These are phyloP conservation scores for Phoenix dactylifera DNA, from an alignment of 176 grass and related monocot genomes.

Conservation along the genomic window DNA sequence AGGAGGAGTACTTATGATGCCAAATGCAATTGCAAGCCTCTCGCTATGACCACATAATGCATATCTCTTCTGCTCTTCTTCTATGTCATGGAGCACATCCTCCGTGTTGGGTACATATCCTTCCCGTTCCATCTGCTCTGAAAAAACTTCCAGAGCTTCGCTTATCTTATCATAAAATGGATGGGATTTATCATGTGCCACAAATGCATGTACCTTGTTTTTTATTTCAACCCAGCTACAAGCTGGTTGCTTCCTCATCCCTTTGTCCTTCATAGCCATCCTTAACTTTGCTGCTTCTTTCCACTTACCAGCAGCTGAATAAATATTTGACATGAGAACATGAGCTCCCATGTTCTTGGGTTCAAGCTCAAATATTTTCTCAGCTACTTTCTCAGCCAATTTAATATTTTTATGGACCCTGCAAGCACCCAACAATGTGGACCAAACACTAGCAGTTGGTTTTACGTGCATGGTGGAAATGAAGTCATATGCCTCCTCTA, in stretches of 20 bases:
- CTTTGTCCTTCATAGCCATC: constrained; percentile 47
- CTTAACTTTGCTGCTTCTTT: constrained; percentile 46
- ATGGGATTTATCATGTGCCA: constrained; percentile 59
- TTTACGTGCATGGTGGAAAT: constrained; percentile 61
- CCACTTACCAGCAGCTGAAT: constrained; percentile 63
- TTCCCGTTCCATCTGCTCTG: constrained; percentile 44
- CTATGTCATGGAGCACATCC: constrained; percentile 59
- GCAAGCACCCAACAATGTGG: constrained; percentile 55
- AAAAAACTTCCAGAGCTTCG: constrained; percentile 43
- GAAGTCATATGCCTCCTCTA: constrained; percentile 62
- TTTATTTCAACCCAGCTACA: constrained; percentile 76
- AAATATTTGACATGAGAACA: constrained; percentile 59
- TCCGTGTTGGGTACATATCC: constrained; percentile 57
- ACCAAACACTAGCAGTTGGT: constrained; percentile 64
- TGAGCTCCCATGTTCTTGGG: constrained; percentile 47
- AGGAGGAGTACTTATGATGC: constrained; percentile 54
- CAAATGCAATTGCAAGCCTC: constrained; percentile 68
- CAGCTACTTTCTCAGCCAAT: constrained; percentile 50
- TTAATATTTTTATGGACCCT: constrained; percentile 46
- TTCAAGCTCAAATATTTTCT: constrained; percentile 54
- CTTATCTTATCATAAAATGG: constrained; percentile 51
- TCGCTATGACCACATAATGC: constrained; percentile 71
- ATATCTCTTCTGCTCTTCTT: constrained; percentile 62
- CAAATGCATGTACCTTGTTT: constrained; percentile 47
- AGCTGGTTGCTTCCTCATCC: constrained; percentile 61